A percentile compares a stretch with the other conserved stretches of the same genome.
These are phyloP conservation scores for Avena eriantha DNA, from an alignment of 176 grass and related monocot genomes.

Conservation along the genomic window DNA sequence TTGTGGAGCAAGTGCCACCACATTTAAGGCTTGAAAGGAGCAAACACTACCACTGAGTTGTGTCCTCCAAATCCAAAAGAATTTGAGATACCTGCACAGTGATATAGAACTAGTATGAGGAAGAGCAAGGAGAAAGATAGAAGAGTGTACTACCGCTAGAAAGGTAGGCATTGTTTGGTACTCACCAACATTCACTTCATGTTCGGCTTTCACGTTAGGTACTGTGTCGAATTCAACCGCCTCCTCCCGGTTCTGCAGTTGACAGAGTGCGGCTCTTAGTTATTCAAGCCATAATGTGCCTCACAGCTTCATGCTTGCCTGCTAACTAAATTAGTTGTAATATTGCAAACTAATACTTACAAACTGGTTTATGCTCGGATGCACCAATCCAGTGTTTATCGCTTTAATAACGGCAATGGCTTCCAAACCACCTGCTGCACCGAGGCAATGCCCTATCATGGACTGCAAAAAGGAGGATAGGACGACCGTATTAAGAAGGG, in stretches of 20 bases:
- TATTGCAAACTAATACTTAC: constrained; percentile 59
- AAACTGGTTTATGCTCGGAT: constrained; percentile 99
- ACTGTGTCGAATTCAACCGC: constrained; percentile 92
- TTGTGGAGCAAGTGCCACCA: constrained; percentile 34
- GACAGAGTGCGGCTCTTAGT: constrained; percentile 19
- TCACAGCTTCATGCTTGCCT: not conserved
- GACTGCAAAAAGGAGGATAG: constrained; percentile 64
- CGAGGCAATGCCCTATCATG: constrained; percentile 99
- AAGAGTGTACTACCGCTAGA: not conserved
- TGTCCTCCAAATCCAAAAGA: constrained; percentile 98
- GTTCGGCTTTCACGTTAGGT: constrained; percentile 85
- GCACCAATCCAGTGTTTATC: constrained; percentile 96
- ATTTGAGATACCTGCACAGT: constrained; percentile 81
- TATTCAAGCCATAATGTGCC: constrained; percentile 9
- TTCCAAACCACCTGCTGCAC: constrained; percentile 94
- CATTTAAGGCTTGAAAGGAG: constrained; percentile 89
- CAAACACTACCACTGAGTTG: constrained; percentile 95
- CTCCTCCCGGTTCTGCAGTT: constrained; percentile 74
- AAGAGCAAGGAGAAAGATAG: not conserved
- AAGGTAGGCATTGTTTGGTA: not conserved
- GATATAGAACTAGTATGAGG: constrained; percentile 33
- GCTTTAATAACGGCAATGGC: constrained; percentile 94
- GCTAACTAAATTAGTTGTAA: not conserved
- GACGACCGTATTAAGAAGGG: constrained; percentile 32
- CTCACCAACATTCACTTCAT: constrained; percentile 98